Evolutionary conservation across 441 rosid genomes (phyloP), one percentile per base, ranked within the genome.

Genomic region (Jatropha multifida): DNA sequence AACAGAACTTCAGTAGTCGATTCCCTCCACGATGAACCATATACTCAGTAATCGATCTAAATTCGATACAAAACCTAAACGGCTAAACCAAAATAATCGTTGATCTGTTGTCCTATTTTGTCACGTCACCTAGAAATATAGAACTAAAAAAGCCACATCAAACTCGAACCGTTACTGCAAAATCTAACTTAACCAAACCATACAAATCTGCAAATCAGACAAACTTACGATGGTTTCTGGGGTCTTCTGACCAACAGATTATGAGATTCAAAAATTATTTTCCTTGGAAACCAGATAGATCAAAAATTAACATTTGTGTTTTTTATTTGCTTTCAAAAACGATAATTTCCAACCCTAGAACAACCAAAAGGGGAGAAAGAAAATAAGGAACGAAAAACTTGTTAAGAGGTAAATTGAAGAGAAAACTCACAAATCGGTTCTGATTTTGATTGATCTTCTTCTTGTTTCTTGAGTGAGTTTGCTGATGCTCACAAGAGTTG

Each of bases 351-450:
- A 44, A 18, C 66, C 63, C 72, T 58, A 79, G 23, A 55, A 37
- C 55, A 63, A 42, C 61, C 27, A 18, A 67, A n/a, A 9, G 10
- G 10, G 0, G 68, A 46, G 11, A 32, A 40, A 11, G 23, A 2
- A 48, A 62, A 62, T 2, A 59, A 46, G 52, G 26, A 41, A 61
- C 27, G 52, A 61, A 13, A 40, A 14, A 1, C 6, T 59, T 3
- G 12, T 2, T 1, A 32, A 32, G 32, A 23, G 32, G 10, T 12
- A 37, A 7, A 55, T 4, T 58, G 0, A 44, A 49, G 7, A 48
- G 14, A 27, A 18, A 32, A 32, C 79, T 76, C 69, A 76, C 80
- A 15, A 27, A 32, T 41, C 23, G 32, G 32, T 56, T 12, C 55
- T 9, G 44, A 73, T 52, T 10, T 4, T 52, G 56, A 14, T 15